Evolutionary conservation across 2,329 filamentous ascomycete genomes (phyloP), one percentile per base, ranked within the genome.

Genomic region (Dactylellina parvicollis): DNA sequence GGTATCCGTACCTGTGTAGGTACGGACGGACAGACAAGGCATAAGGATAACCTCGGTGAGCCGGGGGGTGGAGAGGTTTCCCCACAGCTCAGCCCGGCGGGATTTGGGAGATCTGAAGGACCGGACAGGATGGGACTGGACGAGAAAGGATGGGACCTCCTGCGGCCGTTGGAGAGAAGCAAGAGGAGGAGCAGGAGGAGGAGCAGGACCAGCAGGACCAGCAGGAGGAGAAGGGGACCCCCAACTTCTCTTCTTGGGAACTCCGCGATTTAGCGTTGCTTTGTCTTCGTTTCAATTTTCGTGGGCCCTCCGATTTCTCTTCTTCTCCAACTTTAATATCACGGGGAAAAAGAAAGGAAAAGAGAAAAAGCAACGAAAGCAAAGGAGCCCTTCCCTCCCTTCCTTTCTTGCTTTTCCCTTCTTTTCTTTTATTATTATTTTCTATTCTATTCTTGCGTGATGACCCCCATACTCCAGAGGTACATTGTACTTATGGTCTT

Each of bases 161-260:
- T n/a, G n/a, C 38, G n/a, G n/a, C 20, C n/a, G 42, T 46, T 22
- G 42, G 16, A 24, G 38, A 42, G n/a, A 59, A 18, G 54, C 16
- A 46, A 32, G 55, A n/a, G n/a, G n/a, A n/a, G n/a, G n/a, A n/a
- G n/a, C n/a, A n/a, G n/a, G n/a, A n/a, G n/a, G n/a, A n/a, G n/a
- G n/a, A n/a, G n/a, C n/a, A n/a, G n/a, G n/a, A n/a, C n/a, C n/a
- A n/a, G n/a, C n/a, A n/a, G n/a, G n/a, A n/a, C n/a, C n/a, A n/a
- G n/a, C n/a, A n/a, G n/a, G n/a, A n/a, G n/a, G n/a, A n/a, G n/a
- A n/a, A n/a, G 59, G 14, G 24, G 10, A 61, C 66, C 66, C 49
- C 62, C 52, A 67, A 67, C 62, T 59, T 67, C 50, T 66, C 28
- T 66, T 66, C 40, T 57, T 67, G 62, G 52, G 62, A 67, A 67